Evolutionary conservation across 2,329 filamentous ascomycete genomes (phyloP), one percentile per base, ranked within the genome.

Genomic region (Microsporum audouinii): DNA sequence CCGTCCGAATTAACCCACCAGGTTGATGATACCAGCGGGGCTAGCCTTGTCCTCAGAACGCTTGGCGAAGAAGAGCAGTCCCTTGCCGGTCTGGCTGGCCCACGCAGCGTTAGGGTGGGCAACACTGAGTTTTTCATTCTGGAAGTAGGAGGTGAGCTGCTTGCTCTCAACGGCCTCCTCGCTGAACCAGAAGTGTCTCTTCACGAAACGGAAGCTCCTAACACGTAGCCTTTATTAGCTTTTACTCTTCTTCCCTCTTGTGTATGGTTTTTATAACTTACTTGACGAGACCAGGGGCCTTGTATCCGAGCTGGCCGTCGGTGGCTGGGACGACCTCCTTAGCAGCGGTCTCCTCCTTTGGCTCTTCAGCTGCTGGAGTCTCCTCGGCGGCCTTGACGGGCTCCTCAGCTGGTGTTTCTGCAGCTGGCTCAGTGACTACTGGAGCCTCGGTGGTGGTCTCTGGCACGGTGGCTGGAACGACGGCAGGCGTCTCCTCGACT

Each of bases 21-120:
- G 78, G 77, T 89, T 89, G 75, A 97, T 87, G 69, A 94, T 86
- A 71, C 89, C 88, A 68, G 85, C 81, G 63, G 92, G 91, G 63
- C 83, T 82, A 66, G 84, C 80, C 84, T 95, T 96, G 78, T 95
- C 88, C 71, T 85, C 82, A 59, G 82, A 80, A 76, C 89, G 86
- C 84, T 92, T 91, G 77, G 88, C 87, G 77, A 89, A 88, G 82
- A 95, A 96, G 47, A 97, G 81, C 23, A 97, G 87, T 72, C 94
- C 94, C 82, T 95, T 95, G 75, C 92, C 92, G 63, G 92, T 96
- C 81, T 95, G 85, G 68, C 85, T 86, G 65, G 92, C 90, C 90
- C 94, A 96, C 39, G 94, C 88, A 68, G 85, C 87, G 68, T 88
- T 87, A 67, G 88, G 82, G 79, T 95, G 87, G 64, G 88, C 87